Percentiles rank a stretch among this genome's conserved stretches.
Evolutionary conservation across 345 rosid species (phyloP).

Genomic region (Schrenkiella parvula): DNA sequence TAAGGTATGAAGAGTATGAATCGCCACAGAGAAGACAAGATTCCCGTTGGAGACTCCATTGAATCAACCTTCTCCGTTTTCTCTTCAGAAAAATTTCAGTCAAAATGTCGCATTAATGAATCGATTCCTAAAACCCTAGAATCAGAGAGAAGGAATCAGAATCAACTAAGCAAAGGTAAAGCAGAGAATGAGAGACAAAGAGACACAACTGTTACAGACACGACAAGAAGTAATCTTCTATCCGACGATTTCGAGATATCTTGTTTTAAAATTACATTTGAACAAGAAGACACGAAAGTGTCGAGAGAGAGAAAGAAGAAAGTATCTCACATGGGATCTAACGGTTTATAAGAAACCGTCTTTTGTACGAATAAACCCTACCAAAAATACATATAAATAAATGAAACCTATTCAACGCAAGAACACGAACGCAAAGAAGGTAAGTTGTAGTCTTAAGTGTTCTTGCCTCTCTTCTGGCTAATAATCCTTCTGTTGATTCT

Average conservation of each 20-base stretch:
- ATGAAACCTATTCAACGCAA: background rate
- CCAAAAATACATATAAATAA: background rate
- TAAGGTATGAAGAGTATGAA: constrained; percentile 76
- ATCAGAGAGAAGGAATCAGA: background rate
- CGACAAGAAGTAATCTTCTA: constrained; percentile 23
- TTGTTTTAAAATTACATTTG: background rate
- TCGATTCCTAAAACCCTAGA: constrained; percentile 6
- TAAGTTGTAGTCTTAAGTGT: background rate
- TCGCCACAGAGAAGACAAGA: constrained; percentile 59
- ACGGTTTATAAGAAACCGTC: constrained; percentile 29
- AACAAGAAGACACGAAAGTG: constrained; percentile 22
- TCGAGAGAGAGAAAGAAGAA: background rate
- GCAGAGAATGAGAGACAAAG: background rate
- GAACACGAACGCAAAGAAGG: background rate
- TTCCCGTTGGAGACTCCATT: constrained; percentile 86
- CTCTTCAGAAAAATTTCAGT: constrained; percentile 28
- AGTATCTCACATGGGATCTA: background rate
- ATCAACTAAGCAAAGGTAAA: constrained; percentile 9
- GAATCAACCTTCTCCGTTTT: background rate
- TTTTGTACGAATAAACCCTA: background rate
- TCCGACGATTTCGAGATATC: constrained; percentile 10
- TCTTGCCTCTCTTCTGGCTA: background rate
- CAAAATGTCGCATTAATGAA: constrained; percentile 11
- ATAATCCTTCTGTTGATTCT: background rate
- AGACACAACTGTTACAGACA: constrained; percentile 21